Base-by-base conservation (phyloP, 2,329 filamentous ascomycete genomes). In the Diaporthe batatas region DNA sequence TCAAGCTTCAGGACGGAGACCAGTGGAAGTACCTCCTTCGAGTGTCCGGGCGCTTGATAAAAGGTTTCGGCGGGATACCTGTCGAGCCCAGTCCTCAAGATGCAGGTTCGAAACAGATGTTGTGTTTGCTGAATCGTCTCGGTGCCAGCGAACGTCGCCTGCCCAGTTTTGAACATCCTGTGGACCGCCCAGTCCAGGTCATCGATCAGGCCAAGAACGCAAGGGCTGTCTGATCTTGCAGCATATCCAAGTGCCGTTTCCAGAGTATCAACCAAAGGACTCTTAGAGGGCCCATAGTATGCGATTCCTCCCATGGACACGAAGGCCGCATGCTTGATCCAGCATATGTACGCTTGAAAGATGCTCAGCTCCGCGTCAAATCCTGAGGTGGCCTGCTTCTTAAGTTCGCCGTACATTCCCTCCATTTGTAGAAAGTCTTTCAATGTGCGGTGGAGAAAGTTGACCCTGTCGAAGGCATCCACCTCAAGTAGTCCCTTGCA, bases 341-440 rank as follows among this genome's bases (percentile, higher is more conserved):
- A 62, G 39, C 23, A 62, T 25, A 62, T 62, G 23, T 62, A 62
- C 12, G 58, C 58, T 4, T 44, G 58, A 4, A 62, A 62, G 14
- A 62, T 47, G 39, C 58, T 47, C 39, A 62, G 2, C 1, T 14
- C 23, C 23, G 36, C 39, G 16, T 62, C 58, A 12, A 62, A 62
- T 1, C 16, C n/a, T 32, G 58, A 32, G 2, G 1, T 1, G 1
- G 39, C 39, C 11, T 62, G 36, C 1, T 3, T 29, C 8, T 32
- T n/a, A 7, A 62, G 58, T 2, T 29, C 21, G 6, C 10, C 39
- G 29, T 39, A 10, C 39, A 62, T 62, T 10, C 29, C 58, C 1
- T 62, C 58, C 58, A 62, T 62, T 25, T 32, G 58, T 23, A 62
- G 7, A 44, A 62, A 62, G n/a, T 62, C 58, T 39, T 39, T 47